Evolutionary conservation across 2,329 filamentous ascomycete species (phyloP).

Genomic region (Aspergillus persii): DNA sequence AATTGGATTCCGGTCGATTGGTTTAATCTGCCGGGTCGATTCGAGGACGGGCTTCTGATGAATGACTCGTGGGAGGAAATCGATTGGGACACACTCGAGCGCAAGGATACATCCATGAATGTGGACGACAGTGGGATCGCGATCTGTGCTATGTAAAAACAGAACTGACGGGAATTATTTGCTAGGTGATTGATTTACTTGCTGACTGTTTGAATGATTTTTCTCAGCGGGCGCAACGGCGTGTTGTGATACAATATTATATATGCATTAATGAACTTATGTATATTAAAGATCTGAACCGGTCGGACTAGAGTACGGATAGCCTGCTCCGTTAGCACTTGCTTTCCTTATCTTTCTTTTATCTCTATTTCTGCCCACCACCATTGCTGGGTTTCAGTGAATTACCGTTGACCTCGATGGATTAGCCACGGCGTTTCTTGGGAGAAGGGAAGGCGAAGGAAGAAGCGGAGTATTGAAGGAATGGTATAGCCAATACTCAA

Average conservation of each 20-base stretch:
- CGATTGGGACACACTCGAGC: conserved; percentile 42
- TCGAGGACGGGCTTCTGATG: conserved; percentile 24
- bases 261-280: not conserved
- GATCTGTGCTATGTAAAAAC: conserved; percentile 27
- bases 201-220: not conserved
- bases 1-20: conserved; percentile 35
- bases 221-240: not conserved
- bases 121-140: conserved; percentile 26
- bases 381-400: not conserved
- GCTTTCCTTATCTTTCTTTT: not conserved
- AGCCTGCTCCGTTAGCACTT: not conserved
- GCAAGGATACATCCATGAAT: conserved; percentile 25
- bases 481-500: not conserved
- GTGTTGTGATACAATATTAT: not conserved
- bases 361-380: not conserved
- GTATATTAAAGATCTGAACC: not conserved
- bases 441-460: conserved; percentile 1
- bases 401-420: conserved; percentile 7
- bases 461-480: not conserved
- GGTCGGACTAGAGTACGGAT: not conserved
- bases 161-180: conserved; percentile 5
- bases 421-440: conserved; percentile 12
- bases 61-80: conserved; percentile 32
- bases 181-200: conserved; percentile 3
- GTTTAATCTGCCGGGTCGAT: conserved; percentile 29